Evolutionary conservation across 257 asterid species (phyloP), one percentile per base, ranked within the genome.

Genomic region (Ajuga chamaepitys): DNA sequence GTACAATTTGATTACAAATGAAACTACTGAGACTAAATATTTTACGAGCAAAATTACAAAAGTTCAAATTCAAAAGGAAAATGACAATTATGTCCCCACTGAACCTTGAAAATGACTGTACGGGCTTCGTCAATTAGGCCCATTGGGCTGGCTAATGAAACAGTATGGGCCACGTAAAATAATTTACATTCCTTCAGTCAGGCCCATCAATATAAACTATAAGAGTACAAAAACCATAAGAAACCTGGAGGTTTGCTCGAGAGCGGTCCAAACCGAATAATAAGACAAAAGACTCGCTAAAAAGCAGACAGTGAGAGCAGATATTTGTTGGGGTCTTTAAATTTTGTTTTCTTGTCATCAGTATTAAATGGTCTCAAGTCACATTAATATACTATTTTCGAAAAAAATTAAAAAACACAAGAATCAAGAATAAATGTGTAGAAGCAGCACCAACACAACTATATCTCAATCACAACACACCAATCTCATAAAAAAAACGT

Each of bases 261-360:
- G 67, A 62, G 50, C 16, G 56, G 63, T 35, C 61, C 26, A 47
- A 58, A 59, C 20, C 54, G 42, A 26, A 52, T 8, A 61, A 17
- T 5, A 16, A 14, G 64, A 62, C 20, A 52, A 56, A 50, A 18
- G 9, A 65, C 22, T 9, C 14, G 75, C 64, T 51, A 25, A 62
- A 73, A 65, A 73, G 53, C 67, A 72, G 51, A 46, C 18, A 54
- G 42, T 40, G 37, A 20, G 35, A 57, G 40, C 67, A 70, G 54
- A 71, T 62, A 48, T 32, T 58, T 12, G 64, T 45, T 53, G 56
- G 45, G 18, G 53, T 68, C 73, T 62, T 24, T 34, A 37, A 34
- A 34, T 41, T 58, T 70, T 66, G 80, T 70, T 51, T 48, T 52
- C 14, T 70, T 42, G 22, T 34, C 53, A 53, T 42, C 14, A 13